phyloP scores from a whole-genome alignment of 345 rosid genomes.

The Hibiscus tridactylites region DNA sequence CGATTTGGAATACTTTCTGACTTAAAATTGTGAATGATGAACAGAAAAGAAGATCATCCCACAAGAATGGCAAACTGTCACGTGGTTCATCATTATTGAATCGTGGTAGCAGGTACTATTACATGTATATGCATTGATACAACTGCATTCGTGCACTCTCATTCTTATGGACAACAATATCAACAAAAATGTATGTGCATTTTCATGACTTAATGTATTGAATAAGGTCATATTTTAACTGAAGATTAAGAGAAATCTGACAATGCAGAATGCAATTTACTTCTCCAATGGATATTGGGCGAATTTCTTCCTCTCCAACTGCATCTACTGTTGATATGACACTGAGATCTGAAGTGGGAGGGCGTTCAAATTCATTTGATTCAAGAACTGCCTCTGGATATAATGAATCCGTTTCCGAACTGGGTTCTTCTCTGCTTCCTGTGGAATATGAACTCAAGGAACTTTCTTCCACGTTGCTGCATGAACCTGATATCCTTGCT shows the following conservation, averaged over 20 bases:
- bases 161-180: not conserved
- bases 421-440: slow-evolving; percentile 34
- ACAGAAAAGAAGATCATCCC: slow-evolving; percentile 55
- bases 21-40: slow-evolving; percentile 18
- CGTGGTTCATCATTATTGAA: slow-evolving; percentile 34
- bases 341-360: slow-evolving; percentile 42
- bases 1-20: not conserved
- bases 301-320: slow-evolving; percentile 23
- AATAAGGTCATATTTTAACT: slow-evolving; percentile 9
- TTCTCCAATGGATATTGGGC: slow-evolving; percentile 36
- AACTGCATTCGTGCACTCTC: not conserved
- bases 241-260: slow-evolving; percentile 15
- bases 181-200: not conserved
- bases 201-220: not conserved
- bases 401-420: slow-evolving; percentile 39
- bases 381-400: slow-evolving; percentile 57
- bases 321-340: slow-evolving; percentile 40
- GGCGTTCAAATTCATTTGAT: slow-evolving; percentile 46
- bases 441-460: slow-evolving; percentile 40
- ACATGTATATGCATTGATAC: not conserved
- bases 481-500: slow-evolving; percentile 30
- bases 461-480: slow-evolving; percentile 33
- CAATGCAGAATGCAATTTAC: slow-evolving; percentile 49
- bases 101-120: slow-evolving; percentile 50
- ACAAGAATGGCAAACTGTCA: slow-evolving; percentile 45